These are phyloP conservation scores for Penicillium pulvis DNA, from an alignment of 495 filamentous ascomycete species.

Conservation along the genomic window DNA sequence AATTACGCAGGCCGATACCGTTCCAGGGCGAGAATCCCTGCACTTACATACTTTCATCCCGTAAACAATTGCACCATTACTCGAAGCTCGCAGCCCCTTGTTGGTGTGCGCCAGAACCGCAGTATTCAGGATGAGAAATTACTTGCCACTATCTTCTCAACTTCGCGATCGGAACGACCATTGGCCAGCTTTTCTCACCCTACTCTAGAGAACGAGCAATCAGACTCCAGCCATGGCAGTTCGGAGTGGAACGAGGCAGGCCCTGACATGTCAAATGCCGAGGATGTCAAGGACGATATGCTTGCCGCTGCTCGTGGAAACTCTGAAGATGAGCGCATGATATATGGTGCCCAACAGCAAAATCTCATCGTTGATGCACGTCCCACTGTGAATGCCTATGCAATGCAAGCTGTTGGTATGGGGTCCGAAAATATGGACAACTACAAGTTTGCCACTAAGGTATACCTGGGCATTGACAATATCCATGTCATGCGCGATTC, in stretches of 20 bases:
- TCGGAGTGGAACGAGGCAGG: constrained; percentile 41
- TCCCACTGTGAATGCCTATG: constrained; percentile 91
- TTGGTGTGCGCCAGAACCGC: constrained; percentile 83
- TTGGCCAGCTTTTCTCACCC: constrained; percentile 45
- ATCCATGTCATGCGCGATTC: constrained; percentile 98
- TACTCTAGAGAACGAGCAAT: constrained; percentile 54
- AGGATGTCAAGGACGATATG: constrained; percentile 74
- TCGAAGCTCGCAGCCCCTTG: constrained; percentile 88
- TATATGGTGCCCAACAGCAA: constrained; percentile 92
- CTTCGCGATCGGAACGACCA: constrained; percentile 55
- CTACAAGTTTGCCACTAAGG: constrained; percentile 89
- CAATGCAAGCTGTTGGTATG: constrained; percentile 92
- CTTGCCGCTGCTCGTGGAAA: constrained; percentile 49
- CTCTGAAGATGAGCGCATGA: constrained; percentile 49
- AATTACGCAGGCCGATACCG: constrained; percentile 92
- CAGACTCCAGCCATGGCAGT: constrained; percentile 60
- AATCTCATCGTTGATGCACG: constrained; percentile 98
- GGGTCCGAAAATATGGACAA: constrained; percentile 99
- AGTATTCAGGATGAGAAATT: constrained; percentile 96
- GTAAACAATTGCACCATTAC: constrained; percentile 98
- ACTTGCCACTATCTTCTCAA: constrained; percentile 90
- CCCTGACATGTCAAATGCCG: constrained; percentile 53
- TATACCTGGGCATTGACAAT: constrained; percentile 97
- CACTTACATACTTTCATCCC: constrained; percentile 88
- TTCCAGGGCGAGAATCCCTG: constrained; percentile 84